A percentile compares a stretch with the other conserved stretches of the same genome.
Conservation (phyloP, 1,284 basidiomycete genomes). For the Earliella scabrosa region DNA sequence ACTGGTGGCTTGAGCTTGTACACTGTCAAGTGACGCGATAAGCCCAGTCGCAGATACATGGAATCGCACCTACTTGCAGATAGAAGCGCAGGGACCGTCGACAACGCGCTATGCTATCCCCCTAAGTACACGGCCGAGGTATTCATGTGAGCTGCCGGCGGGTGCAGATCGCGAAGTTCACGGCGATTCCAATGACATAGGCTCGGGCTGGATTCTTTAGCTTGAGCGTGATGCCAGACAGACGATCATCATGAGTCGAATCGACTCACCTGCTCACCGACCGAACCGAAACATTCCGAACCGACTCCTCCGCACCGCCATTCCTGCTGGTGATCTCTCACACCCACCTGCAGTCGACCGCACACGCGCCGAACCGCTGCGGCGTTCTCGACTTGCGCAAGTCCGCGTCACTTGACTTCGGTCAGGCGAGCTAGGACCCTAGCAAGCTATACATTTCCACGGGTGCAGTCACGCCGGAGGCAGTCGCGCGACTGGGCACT, state of each 20-base stretch:
- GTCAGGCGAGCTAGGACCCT: not conserved
- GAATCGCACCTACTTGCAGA: not conserved
- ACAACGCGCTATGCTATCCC: not conserved
- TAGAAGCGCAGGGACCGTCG: not conserved
- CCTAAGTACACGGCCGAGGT: not conserved
- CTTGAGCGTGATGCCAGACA: too few relatives aligned
- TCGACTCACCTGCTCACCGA: too few relatives aligned
- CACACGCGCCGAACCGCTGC: not conserved
- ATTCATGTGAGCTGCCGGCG: not conserved
- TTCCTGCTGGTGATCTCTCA: too few relatives aligned
- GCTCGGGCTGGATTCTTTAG: too few relatives aligned
- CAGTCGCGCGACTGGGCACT: not conserved
- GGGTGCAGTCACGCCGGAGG: not conserved
- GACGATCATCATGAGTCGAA: too few relatives aligned
- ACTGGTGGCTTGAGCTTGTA: not conserved
- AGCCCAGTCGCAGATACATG: not conserved
- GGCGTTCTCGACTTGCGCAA: conserved; percentile 1
- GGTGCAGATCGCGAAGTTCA: conserved; percentile 4
- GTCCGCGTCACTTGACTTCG: conserved; percentile 15
- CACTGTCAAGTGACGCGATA: conserved; percentile 4
- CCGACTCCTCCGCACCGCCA: too few relatives aligned
- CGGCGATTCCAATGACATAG: too few relatives aligned
- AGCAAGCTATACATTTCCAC: not conserved
- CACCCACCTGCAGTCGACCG: not conserved
- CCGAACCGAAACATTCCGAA: too few relatives aligned